Evolutionary conservation across 2,329 filamentous ascomycete genomes (phyloP).

Genomic region (Ascochyta clinopodiicola): DNA sequence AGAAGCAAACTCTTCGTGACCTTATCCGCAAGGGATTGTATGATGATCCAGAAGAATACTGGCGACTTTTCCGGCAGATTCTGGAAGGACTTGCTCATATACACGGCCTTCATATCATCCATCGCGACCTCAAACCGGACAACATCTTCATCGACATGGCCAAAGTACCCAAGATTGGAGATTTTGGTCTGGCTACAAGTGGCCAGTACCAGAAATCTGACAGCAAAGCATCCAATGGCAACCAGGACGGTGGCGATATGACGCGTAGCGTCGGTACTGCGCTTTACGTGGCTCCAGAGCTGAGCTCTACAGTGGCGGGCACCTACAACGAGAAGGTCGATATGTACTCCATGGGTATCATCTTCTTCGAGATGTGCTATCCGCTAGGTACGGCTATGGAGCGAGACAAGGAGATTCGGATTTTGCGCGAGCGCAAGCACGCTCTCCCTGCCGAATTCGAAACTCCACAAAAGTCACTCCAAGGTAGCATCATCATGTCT

Average conservation of each 20-base stretch:
- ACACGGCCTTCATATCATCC: slow-evolving; percentile 88
- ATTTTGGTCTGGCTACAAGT: slow-evolving; percentile 93
- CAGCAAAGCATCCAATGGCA: slow-evolving; percentile 50
- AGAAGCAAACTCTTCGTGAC: slow-evolving; percentile 89
- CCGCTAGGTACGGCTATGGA: slow-evolving; percentile 68
- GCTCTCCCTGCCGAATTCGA: slow-evolving; percentile 76
- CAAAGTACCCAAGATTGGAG: slow-evolving; percentile 92
- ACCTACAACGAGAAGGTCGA: slow-evolving; percentile 94
- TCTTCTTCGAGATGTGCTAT: slow-evolving; percentile 97
- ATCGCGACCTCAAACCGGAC: slow-evolving; percentile 94
- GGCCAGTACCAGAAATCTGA: slow-evolving; percentile 73
- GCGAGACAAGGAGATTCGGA: slow-evolving; percentile 68
- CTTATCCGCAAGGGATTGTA: slow-evolving; percentile 78
- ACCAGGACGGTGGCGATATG: slow-evolving; percentile 63
- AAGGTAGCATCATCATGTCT: slow-evolving; percentile 79
- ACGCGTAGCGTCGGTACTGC: slow-evolving; percentile 77
- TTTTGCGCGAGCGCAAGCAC: slow-evolving; percentile 71
- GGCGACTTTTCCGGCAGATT: slow-evolving; percentile 90
- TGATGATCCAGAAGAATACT: slow-evolving; percentile 78
- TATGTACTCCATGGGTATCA: slow-evolving; percentile 97
- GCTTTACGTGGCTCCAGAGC: slow-evolving; percentile 91
- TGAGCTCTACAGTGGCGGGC: slow-evolving; percentile 75
- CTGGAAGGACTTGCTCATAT: slow-evolving; percentile 90
- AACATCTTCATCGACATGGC: slow-evolving; percentile 95
- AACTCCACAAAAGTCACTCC: slow-evolving; percentile 69